Evolutionary conservation across 163 green algal species (phyloP).

Genomic region (Volvox carteri): DNA sequence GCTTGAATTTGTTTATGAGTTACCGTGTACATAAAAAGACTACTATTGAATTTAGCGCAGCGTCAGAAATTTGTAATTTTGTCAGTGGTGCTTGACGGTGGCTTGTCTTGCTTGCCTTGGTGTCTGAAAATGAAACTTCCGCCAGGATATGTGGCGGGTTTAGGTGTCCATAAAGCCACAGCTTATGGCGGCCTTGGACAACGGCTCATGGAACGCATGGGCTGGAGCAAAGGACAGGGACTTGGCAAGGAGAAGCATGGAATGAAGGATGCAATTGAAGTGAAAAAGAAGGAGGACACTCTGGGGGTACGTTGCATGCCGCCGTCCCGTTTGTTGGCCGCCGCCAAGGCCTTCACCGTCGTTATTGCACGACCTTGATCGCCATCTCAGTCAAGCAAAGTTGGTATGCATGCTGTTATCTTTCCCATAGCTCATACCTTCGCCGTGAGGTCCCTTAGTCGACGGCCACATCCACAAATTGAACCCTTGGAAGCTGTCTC

Average conservation of each 20-base stretch:
- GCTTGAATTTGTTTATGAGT: not conserved
- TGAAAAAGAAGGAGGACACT: slow-evolving; percentile 92
- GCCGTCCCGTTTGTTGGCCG: not conserved
- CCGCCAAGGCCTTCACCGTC: not conserved
- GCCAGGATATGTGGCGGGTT: slow-evolving; percentile 80
- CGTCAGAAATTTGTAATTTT: too few species aligned
- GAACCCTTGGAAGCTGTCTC: too few species aligned
- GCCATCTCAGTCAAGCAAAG: too few species aligned
- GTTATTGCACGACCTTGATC: not conserved
- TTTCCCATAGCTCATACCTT: too few species aligned
- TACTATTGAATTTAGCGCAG: not conserved
- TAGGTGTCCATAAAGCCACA: slow-evolving; percentile 77
- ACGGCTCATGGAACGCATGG: slow-evolving; percentile 86
- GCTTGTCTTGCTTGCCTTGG: not conserved
- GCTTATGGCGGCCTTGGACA: slow-evolving; percentile 89
- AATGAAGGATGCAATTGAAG: slow-evolving; percentile 84
- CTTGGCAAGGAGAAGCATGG: slow-evolving; percentile 81
- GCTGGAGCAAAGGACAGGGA: slow-evolving; percentile 88
- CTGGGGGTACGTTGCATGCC: slow-evolving; percentile 64
- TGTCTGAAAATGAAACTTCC: slow-evolving; percentile 87
- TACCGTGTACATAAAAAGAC: not conserved
- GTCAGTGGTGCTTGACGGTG: too few species aligned
- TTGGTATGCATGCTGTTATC: too few species aligned
- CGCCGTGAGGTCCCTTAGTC: too few species aligned
- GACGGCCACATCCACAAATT: too few species aligned